These are phyloP conservation scores for Wickerhamomyces strasburgensis DNA, from an alignment of 805 yeast genomes.

Conservation along the genomic window DNA sequence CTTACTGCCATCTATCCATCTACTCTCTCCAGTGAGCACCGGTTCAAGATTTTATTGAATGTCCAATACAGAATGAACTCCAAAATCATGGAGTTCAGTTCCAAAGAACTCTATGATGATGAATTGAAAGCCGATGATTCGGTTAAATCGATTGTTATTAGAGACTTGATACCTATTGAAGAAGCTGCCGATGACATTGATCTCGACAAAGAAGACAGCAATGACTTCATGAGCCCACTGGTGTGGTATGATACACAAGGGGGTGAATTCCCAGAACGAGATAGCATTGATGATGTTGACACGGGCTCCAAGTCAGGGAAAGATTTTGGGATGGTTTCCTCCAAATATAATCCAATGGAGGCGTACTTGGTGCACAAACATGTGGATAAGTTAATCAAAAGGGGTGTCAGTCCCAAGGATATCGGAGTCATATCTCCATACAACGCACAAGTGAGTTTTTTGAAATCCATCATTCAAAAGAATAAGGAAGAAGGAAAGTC, in stretches of 20 bases:
- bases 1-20: conserved; percentile 26
- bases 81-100: conserved; percentile 74
- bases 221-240: conserved; percentile 50
- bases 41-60: conserved; percentile 55
- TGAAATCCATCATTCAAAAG: conserved; percentile 27
- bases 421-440: conserved; percentile 92
- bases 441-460: conserved; percentile 70
- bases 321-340: conserved; percentile 30
- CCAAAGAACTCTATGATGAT: conserved; percentile 57
- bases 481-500: background rate
- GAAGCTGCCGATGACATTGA: background rate
- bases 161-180: too few species aligned
- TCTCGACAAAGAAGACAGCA: conserved; percentile 38
- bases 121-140: conserved; percentile 56
- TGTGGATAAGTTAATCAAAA: conserved; percentile 41
- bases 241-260: conserved; percentile 95
- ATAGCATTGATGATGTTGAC: conserved; percentile 29
- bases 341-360: conserved; percentile 79
- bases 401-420: conserved; percentile 48
- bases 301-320: conserved; percentile 4
- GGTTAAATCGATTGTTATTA: conserved; percentile 47
- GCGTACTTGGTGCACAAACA: conserved; percentile 56
- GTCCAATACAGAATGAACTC: conserved; percentile 87
- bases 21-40: conserved; percentile 17
- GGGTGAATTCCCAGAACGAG: conserved; percentile 68